Evolutionary conservation across 2,329 filamentous ascomycete species (phyloP).

Genomic region (Epichloe brachyelytri): DNA sequence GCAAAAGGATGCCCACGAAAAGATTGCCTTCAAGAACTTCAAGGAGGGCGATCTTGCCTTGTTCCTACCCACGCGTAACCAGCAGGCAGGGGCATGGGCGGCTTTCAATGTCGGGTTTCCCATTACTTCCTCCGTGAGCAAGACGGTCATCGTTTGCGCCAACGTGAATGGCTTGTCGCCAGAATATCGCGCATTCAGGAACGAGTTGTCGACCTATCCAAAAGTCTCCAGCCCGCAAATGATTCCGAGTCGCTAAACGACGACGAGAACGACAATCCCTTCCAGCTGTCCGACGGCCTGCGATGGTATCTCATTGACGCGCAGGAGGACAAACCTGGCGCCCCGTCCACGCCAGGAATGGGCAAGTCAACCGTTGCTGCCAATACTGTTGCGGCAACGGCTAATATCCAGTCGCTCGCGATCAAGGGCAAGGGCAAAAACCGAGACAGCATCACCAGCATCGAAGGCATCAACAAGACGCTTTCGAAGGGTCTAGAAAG

Average conservation of each 20-base stretch:
- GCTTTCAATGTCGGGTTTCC: conserved; percentile 97
- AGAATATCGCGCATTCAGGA: conserved; percentile 86
- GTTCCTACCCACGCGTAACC: conserved; percentile 88
- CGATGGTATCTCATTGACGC: conserved; percentile 96
- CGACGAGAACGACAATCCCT: conserved; percentile 88
- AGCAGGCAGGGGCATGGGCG: conserved; percentile 89
- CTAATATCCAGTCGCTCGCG: conserved; percentile 47
- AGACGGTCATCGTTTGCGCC: conserved; percentile 71
- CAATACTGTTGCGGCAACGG: conserved; percentile 75
- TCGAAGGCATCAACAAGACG: conserved; percentile 63
- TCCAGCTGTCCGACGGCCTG: conserved; percentile 86
- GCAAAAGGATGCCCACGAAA: conserved; percentile 81
- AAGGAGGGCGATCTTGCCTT: conserved; percentile 92
- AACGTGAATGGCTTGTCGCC: conserved; percentile 77
- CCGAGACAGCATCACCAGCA: conserved; percentile 38
- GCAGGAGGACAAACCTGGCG: conserved; percentile 79
- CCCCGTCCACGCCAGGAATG: conserved; percentile 82
- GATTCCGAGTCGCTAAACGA: conserved; percentile 40
- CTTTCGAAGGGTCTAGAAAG: conserved; percentile 83
- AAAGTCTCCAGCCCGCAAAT: conserved; percentile 45
- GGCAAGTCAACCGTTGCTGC: conserved; percentile 86
- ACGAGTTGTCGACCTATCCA: conserved; percentile 82
- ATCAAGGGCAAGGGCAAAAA: conserved; percentile 31
- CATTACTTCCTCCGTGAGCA: conserved; percentile 95
- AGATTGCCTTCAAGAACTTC: conserved; percentile 91